phyloP scores from a whole-genome alignment of 176 grass and related monocot genomes.

The Rhynchospora pubera region DNA sequence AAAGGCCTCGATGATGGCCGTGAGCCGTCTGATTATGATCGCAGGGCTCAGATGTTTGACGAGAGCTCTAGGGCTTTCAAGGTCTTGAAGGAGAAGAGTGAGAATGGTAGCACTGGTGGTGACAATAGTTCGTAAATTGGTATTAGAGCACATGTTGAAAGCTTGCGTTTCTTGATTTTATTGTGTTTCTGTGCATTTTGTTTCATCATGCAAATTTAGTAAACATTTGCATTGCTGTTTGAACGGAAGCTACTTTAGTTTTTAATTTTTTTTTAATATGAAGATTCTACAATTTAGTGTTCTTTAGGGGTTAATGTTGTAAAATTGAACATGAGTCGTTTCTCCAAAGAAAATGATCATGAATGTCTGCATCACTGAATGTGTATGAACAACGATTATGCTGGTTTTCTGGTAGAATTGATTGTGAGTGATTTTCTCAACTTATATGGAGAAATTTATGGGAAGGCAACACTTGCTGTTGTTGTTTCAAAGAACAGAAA shows the following conservation, averaged over 20 bases:
- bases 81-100: slow-evolving; percentile 35
- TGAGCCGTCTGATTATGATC: slow-evolving; percentile 60
- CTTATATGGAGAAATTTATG: neutral
- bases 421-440: too few relatives aligned
- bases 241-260: neutral
- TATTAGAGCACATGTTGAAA: neutral
- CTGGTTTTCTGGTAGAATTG: neutral
- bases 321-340: neutral
- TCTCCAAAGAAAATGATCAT: neutral
- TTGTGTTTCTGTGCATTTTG: neutral
- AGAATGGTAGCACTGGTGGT: neutral
- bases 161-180: neutral
- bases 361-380: neutral
- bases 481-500: neutral
- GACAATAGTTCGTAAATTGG: neutral
- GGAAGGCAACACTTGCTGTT: neutral
- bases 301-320: neutral
- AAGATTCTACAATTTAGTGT: neutral
- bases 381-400: neutral
- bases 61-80: slow-evolving; percentile 67
- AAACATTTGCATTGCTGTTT: neutral
- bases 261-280: neutral
- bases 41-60: slow-evolving; percentile 68
- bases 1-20: slow-evolving; percentile 42
- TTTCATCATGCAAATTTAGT: neutral